Base-by-base conservation (phyloP, 495 filamentous ascomycete species). In the Arthonia radiata region DNA sequence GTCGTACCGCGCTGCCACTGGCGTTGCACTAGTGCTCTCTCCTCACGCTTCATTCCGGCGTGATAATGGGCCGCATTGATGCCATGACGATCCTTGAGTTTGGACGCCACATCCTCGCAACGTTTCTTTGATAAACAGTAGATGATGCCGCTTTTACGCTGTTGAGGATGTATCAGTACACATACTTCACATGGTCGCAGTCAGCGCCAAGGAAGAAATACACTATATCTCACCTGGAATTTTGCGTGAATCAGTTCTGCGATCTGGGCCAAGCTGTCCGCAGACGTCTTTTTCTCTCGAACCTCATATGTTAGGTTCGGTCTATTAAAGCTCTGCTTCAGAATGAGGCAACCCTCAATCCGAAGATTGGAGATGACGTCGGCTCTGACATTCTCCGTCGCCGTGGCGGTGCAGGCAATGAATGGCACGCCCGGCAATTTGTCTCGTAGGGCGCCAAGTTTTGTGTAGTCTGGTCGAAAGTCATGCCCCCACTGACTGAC, bases 401-500 rank as follows among this genome's bases (percentile, higher is more conserved):
- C 86, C 2, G 86, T 94, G 4, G 86, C 86, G 3, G 86, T 99
- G 38, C 94, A 46, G 0, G 86, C 86, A 62, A 99, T 86, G 28
- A 92, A 54, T 1, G 86, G 86, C 4, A 94, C 72, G 4, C 67
- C 66, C 2, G 67, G 64, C 32, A 80, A 71, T 27, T 56, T 59
- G 2, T 51, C 31, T 13, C 81, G 60, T 24, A 93, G 45, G 25
- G 61, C 54, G 12, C 81, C 79, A 1, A 99, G 55, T 18, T 66
- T 54, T 41, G 90, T 90, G 49, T 99, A 99, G 45, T 94, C 89
- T 0, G 82, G 83, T 16, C 89, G 72, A 43, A 99, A 99, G 44
- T 99, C 86, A 39, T 99, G 86, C 8, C 86, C 86, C 86, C 86
- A 99, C 47, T 94, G 79, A 46, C 83, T 93, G 13, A 99, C 83